Conservation (phyloP, 2,329 filamentous ascomycete species). For the Pyrenochaeta sp. region DNA sequence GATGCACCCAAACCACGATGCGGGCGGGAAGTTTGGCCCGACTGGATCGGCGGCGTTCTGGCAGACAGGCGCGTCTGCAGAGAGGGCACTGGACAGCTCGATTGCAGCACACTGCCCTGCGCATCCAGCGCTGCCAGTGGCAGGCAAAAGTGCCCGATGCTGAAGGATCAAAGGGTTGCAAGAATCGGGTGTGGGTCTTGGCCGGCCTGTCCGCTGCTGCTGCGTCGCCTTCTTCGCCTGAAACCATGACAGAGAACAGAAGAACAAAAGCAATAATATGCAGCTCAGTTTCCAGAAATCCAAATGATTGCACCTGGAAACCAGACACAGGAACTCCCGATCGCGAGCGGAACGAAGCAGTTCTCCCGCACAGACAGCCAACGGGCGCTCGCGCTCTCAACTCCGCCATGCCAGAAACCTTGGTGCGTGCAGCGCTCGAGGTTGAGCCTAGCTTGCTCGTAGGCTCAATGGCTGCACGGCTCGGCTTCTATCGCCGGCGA, state of each 20-base stretch:
- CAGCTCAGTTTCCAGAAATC: no score
- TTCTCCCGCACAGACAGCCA: background rate
- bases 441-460: slow-evolving; percentile 9
- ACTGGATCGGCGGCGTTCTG: slow-evolving; percentile 13
- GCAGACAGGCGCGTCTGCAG: slow-evolving; percentile 1
- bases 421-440: slow-evolving; percentile 3
- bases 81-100: slow-evolving; percentile 11
- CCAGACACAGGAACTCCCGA: background rate
- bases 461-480: slow-evolving; percentile 14
- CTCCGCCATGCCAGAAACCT: background rate
- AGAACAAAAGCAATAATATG: no score
- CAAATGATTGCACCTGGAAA: no score
- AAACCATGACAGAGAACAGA: no score
- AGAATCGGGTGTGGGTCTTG: background rate
- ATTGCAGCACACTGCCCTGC: slow-evolving; percentile 15
- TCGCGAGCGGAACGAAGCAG: background rate
- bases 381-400: background rate
- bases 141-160: background rate
- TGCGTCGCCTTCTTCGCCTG: no score
- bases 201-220: background rate
- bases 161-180: background rate
- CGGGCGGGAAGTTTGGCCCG: slow-evolving; percentile 14
- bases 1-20: slow-evolving; percentile 22
- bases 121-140: slow-evolving; percentile 6
- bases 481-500: slow-evolving; percentile 7